These are phyloP conservation scores for Lactarius quietus DNA, from an alignment of 768 basidiomycete species.

Conservation along the genomic window DNA sequence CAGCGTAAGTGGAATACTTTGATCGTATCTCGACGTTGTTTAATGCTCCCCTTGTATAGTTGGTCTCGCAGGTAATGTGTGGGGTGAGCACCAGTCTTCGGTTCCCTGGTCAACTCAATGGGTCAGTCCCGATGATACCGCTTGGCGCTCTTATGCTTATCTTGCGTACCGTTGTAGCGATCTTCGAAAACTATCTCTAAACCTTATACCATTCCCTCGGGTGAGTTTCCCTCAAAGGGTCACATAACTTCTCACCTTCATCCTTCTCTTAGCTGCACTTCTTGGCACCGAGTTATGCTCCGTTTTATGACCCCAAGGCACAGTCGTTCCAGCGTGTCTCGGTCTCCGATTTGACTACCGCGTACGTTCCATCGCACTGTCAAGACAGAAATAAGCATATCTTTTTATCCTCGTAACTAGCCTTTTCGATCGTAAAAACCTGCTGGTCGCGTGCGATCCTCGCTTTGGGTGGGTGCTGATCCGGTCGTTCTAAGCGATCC, in stretches of 20 bases:
- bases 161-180: constrained; percentile 47
- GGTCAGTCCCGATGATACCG: constrained; percentile 41
- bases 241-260: not conserved
- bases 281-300: constrained; percentile 93
- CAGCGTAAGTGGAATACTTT: constrained; percentile 40
- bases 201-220: constrained; percentile 95
- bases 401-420: constrained; percentile 36
- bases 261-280: constrained; percentile 73
- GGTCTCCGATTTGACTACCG: constrained; percentile 66
- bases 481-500: constrained; percentile 8
- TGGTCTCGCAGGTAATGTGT: constrained; percentile 89
- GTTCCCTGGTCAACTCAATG: constrained; percentile 92
- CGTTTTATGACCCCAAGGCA: constrained; percentile 69
- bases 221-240: constrained; percentile 37
- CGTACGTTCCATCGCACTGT: constrained; percentile 43
- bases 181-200: constrained; percentile 87
- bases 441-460: constrained; percentile 82
- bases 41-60: constrained; percentile 33
- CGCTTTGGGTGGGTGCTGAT: constrained; percentile 54
- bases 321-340: constrained; percentile 57
- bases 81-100: constrained; percentile 90
- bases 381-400: not conserved
- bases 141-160: not conserved
- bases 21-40: not conserved
- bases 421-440: constrained; percentile 74